Percentiles rank a stretch among this genome's conserved stretches.
Conservation (phyloP, 2,329 filamentous ascomycete genomes). For the Calycina herbarum region DNA sequence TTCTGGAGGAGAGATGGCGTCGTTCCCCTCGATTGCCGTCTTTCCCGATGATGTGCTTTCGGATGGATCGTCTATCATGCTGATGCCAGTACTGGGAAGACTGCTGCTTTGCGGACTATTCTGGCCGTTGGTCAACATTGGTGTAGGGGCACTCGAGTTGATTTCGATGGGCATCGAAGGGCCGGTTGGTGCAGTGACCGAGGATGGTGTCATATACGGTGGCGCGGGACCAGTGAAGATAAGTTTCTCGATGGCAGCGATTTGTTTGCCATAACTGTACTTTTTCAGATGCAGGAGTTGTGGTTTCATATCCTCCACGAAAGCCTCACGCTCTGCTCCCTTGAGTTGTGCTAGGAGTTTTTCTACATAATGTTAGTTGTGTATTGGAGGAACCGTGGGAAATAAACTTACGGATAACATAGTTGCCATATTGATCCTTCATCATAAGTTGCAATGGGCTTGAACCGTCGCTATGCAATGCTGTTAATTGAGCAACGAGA, state of each 20-base stretch:
- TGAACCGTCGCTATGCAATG: constrained; percentile 61
- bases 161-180: constrained; percentile 43
- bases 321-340: constrained; percentile 56
- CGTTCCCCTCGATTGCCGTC: constrained; percentile 21
- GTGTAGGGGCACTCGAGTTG: constrained; percentile 60
- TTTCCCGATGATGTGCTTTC: constrained; percentile 29
- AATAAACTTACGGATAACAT: constrained; percentile 83
- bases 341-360: constrained; percentile 70
- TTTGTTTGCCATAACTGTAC: constrained; percentile 65
- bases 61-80: constrained; percentile 41
- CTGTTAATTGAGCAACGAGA: constrained; percentile 66
- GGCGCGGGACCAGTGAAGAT: constrained; percentile 38
- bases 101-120: constrained; percentile 69
- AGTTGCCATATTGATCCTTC: constrained; percentile 92
- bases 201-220: constrained; percentile 24
- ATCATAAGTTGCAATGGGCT: constrained; percentile 75
- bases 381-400: background rate
- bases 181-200: constrained; percentile 31
- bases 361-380: constrained; percentile 53
- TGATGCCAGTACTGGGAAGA: constrained; percentile 62
- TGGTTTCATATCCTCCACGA: constrained; percentile 64
- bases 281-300: constrained; percentile 63
- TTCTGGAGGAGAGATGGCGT: constrained; percentile 28
- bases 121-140: constrained; percentile 65
- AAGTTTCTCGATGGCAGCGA: constrained; percentile 61